Conservation (phyloP, 192 early-diverging fungal species). For the Rhizophagus sp. region DNA sequence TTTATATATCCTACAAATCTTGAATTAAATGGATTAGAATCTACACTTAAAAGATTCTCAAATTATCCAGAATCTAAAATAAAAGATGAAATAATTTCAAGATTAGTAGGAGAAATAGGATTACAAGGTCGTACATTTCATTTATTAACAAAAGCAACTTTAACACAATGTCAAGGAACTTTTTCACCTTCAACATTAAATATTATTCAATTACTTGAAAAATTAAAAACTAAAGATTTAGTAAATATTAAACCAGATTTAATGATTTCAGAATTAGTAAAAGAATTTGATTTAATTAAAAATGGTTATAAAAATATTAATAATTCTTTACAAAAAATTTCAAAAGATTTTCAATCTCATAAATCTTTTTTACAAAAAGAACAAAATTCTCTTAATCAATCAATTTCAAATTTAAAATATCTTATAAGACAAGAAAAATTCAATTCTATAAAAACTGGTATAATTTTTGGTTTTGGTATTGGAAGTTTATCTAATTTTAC, state of each 20-base stretch:
- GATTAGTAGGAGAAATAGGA: background rate
- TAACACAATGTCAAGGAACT: background rate
- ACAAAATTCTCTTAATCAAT: background rate
- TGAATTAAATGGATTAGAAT: background rate
- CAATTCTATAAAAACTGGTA: background rate
- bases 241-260: no score
- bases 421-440: background rate
- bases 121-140: background rate
- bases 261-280: background rate
- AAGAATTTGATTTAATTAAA: slow-evolving; percentile 7
- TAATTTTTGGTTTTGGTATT: background rate
- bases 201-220: background rate
- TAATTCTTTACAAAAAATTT: background rate
- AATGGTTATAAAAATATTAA: background rate
- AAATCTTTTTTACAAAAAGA: background rate
- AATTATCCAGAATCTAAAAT: slow-evolving; percentile 6
- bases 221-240: background rate
- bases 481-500: background rate
- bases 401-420: background rate
- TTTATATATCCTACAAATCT: background rate
- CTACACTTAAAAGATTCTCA: slow-evolving; percentile 1
- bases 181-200: background rate
- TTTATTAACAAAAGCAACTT: background rate
- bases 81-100: slow-evolving; percentile 1
- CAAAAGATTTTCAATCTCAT: background rate